Evolutionary conservation across 148 eudicot species (phyloP).

Genomic region (Agrostemma githago): DNA sequence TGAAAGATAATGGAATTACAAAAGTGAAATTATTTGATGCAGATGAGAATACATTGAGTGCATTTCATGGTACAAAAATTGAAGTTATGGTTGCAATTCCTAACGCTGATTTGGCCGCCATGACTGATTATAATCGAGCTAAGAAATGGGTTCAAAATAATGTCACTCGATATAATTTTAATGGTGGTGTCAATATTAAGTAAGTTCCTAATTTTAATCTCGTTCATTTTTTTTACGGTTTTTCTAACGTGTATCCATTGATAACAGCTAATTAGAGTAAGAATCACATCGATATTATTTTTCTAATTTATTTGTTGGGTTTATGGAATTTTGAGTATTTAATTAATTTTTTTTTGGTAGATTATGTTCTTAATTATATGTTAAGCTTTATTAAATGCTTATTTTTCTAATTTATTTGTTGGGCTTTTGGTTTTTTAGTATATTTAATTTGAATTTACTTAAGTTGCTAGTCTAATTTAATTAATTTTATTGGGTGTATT

Average conservation of each 20-base stretch:
- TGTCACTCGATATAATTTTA: conserved; percentile 53
- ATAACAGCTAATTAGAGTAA: no score
- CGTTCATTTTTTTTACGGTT: no score
- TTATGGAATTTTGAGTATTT: no score
- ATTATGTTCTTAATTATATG: neutral
- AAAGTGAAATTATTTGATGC: conserved; percentile 91
- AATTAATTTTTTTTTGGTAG: no score
- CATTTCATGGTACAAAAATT: conserved; percentile 60
- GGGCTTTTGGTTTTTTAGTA: neutral
- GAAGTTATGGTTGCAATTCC: conserved; percentile 94
- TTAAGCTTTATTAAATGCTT: no score
- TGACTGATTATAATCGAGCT: conserved; percentile 52
- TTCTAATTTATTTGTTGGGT: no score
- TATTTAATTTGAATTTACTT: neutral
- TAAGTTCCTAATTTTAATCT: neutral
- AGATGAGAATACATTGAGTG: conserved; percentile 47
- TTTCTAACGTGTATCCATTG: no score
- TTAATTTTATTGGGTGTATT: no score
- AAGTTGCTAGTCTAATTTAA: no score
- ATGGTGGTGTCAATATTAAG: conserved; percentile 85
- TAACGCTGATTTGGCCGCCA: conserved; percentile 49
- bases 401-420: neutral
- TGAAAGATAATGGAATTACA: conserved; percentile 64
- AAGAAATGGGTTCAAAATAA: conserved; percentile 62
- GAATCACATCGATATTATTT: no score